These are phyloP conservation scores for Fraxinus cuspidata DNA, from an alignment of 257 asterid genomes.

Conservation along the genomic window DNA sequence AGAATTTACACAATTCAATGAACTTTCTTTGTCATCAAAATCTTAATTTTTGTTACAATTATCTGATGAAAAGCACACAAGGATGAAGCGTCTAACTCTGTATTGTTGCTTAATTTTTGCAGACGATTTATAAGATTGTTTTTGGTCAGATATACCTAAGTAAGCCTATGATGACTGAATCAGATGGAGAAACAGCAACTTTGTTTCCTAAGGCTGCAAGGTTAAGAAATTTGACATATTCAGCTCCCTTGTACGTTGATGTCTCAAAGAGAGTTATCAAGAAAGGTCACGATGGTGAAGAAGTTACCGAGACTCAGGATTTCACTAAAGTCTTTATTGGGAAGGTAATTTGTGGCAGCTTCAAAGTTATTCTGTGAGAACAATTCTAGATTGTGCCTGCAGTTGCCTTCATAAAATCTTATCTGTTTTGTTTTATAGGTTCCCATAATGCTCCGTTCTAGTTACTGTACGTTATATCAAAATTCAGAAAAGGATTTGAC, in stretches of 20 bases:
- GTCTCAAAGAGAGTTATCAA: constrained; percentile 81
- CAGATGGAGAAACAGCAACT: constrained; percentile 98
- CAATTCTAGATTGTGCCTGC: constrained; percentile 4
- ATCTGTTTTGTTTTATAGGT: constrained; percentile 47
- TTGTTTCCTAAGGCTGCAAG: constrained; percentile 99
- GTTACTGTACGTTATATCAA: constrained; percentile 89
- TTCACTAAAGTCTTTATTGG: constrained; percentile 95
- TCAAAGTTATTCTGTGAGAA: constrained; percentile 4
- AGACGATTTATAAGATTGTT: constrained; percentile 89
- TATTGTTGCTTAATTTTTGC: constrained; percentile 32
- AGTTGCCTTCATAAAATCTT: constrained; percentile 15
- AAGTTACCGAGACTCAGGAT: constrained; percentile 96
- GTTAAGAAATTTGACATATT: constrained; percentile 90
- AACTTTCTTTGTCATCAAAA: neutral
- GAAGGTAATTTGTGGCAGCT: constrained; percentile 54
- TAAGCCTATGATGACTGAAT: constrained; percentile 99
- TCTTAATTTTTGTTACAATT: neutral
- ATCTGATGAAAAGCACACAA: neutral
- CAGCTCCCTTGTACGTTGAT: constrained; percentile 96
- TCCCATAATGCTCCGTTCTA: constrained; percentile 95
- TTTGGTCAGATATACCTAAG: constrained; percentile 96
- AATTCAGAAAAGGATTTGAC: constrained; percentile 98
- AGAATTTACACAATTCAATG: neutral
- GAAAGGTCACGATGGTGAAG: constrained; percentile 99
- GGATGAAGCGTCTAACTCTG: constrained; percentile 18